A percentile compares a stretch with the other conserved stretches of the same genome.
phyloP scores from a whole-genome alignment of 2,329 filamentous ascomycete genomes.

The Alternaria panax region DNA sequence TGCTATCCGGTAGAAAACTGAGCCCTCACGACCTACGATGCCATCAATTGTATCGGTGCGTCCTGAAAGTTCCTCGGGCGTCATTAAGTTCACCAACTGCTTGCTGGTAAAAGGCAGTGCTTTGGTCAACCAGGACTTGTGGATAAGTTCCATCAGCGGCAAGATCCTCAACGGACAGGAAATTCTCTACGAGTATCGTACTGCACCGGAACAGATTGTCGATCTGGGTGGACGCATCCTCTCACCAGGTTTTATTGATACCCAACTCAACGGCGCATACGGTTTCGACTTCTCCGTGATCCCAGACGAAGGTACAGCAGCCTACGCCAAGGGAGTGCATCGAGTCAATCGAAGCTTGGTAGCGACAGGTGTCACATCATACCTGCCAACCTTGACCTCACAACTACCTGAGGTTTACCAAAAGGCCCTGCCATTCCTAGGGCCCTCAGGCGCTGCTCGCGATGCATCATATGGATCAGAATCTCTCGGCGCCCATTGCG shows the following conservation, averaged over 20 bases:
- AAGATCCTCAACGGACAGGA: constrained; percentile 78
- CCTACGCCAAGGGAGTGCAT: constrained; percentile 76
- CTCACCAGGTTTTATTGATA: constrained; percentile 86
- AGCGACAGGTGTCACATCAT: constrained; percentile 84
- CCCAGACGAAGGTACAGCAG: constrained; percentile 63
- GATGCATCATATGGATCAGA: constrained; percentile 75
- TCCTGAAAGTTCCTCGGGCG: constrained; percentile 50
- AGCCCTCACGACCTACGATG: constrained; percentile 36
- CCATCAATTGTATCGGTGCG: constrained; percentile 48
- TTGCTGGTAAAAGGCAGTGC: constrained; percentile 72
- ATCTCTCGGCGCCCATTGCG: constrained; percentile 87
- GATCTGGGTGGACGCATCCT: constrained; percentile 85
- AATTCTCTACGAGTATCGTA: constrained; percentile 71
- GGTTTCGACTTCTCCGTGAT: constrained; percentile 90
- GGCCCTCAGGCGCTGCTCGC: constrained; percentile 70
- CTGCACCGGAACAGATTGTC: constrained; percentile 75
- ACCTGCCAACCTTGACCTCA: constrained; percentile 84
- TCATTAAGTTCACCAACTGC: constrained; percentile 92
- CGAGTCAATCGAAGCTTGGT: constrained; percentile 76
- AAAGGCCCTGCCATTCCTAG: constrained; percentile 77
- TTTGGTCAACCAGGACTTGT: constrained; percentile 81
- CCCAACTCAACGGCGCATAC: constrained; percentile 90
- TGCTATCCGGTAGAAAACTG: background rate
- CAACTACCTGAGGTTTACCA: constrained; percentile 83
- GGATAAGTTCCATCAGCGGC: constrained; percentile 82